Evolutionary conservation across 257 asterid species (phyloP), one percentile per base, ranked within the genome.

Genomic region (Sherardia arvensis): DNA sequence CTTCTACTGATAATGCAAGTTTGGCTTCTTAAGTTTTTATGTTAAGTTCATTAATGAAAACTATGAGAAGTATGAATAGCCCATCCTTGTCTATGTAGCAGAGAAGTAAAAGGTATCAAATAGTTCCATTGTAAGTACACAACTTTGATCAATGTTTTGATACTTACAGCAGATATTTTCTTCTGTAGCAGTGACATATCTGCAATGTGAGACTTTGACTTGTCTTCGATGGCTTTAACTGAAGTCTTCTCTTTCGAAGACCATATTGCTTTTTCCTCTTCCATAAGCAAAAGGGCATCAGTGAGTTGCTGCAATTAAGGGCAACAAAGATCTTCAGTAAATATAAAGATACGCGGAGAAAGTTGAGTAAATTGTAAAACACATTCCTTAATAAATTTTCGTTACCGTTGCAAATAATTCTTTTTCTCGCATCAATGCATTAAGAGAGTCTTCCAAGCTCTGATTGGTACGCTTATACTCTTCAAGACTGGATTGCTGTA

Each of bases 231-330:
- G 69, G 81, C 81, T 80, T 85, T 86, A 53, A 87, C 33, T 48
- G 91, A 82, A 81, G 97, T 92, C 78, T 73, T 85, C 80, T 92
- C 97, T 78, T 85, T 92, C 65, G 97, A 83, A 66, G 80, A 74
- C 97, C 94, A 89, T 84, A 92, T 80, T 65, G 90, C 96, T 79
- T 89, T 89, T 77, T 89, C 95, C 81, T 89, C 97, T 80, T 92
- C 99, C 87, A 80, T 73, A 21, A 83, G 77, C 89, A 89, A 76
- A 69, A 92, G 95, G 73, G 96, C 95, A 73, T 87, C 99, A 55
- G 87, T 74, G 69, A 92, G 86, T 83, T 92, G 96, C 99, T 92
- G 86, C 71, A 70, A 29, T 63, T 21, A 60, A 59, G 34, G 32
- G 53, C 54, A 20, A 5, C 7, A 25, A 65, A 66, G 67, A 73